Evolutionary conservation across 805 yeast species (phyloP), one percentile per base, ranked within the genome.

Genomic region (Metschnikowia shivogae): DNA sequence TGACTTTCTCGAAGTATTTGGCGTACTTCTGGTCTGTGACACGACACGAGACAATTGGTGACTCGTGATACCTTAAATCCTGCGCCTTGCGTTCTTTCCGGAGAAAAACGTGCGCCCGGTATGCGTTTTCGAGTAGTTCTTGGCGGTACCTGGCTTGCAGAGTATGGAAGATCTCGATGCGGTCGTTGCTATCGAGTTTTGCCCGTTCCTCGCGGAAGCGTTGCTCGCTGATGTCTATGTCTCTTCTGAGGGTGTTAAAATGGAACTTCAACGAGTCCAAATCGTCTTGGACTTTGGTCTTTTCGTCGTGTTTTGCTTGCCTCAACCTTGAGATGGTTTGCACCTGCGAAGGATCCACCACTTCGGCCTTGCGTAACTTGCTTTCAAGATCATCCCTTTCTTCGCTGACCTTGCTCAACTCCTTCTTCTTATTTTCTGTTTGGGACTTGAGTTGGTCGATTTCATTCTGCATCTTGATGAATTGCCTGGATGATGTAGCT

Each of bases 41-140:
- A 4, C 77, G 70, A 19, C 92, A 72, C 0, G 85, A 72, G 24
- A 89, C 67, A 7, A 83, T 63, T 0, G 97, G 90, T 1, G 96
- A 95, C 56, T 86, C 95, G 46, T 70, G 78, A 43, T 86, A 78
- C 38, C 63, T 57, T 40, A 81, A 68, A 5, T 60, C 58, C 1
- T 63, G 58, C 17, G 67, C 53, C 11, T 65, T 51, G 38, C 84
- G 68, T 35, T 52, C 51, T 37, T 39, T 44, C n/a, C 58, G 45
- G 7, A 84, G 58, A 12, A 66, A 55, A 24, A 58, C 47, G 47
- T 69, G 75, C 0, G 65, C 70, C 5, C 54, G 49, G 45, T 59
- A 64, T 2, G 81, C 69, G 7, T 79, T 75, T 13, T 63, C 67
- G 35, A 60, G 49, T 34, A 76, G 59, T 20, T 68, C 70, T 22